Percentiles rank a stretch among this genome's conserved stretches.
These are phyloP conservation scores for Termitomyces sp. DNA, from an alignment of 768 basidiomycete genomes.

Conservation along the genomic window DNA sequence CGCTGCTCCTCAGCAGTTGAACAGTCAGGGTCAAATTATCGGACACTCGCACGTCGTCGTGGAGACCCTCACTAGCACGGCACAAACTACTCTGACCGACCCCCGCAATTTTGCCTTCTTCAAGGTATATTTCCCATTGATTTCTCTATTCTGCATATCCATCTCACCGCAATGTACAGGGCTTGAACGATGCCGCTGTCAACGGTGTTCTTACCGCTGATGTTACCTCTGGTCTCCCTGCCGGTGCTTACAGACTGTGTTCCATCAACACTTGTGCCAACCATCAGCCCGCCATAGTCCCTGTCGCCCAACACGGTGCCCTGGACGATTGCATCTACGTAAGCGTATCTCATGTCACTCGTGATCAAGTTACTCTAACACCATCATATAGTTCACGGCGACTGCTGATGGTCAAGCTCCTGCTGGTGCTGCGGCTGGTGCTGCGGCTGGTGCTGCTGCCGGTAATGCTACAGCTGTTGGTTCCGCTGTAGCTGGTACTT, in stretches of 20 bases:
- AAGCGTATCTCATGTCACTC: constrained; percentile 1
- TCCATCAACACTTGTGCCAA: constrained; percentile 54
- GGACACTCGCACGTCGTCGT: constrained; percentile 53
- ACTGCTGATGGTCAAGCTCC: constrained; percentile 14
- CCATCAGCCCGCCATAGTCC: constrained; percentile 53
- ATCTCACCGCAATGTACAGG: constrained; percentile 36
- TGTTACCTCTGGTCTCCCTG: constrained; percentile 51
- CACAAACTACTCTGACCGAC: constrained; percentile 37
- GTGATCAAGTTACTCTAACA: neutral
- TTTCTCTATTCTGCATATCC: neutral
- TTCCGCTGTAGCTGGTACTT: constrained; percentile 6
- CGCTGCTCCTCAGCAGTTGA: constrained; percentile 46
- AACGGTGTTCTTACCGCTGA: constrained; percentile 44
- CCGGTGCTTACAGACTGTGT: constrained; percentile 53
- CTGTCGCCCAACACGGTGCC: constrained; percentile 56
- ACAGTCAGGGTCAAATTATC: constrained; percentile 38
- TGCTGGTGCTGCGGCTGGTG: constrained; percentile 7
- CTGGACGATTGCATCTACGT: constrained; percentile 60
- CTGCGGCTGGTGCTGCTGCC: constrained; percentile 3
- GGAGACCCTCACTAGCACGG: constrained; percentile 34
- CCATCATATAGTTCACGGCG: constrained; percentile 25
- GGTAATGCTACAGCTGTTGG: constrained; percentile 3
- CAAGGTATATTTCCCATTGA: constrained; percentile 23
- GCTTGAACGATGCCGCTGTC: constrained; percentile 37
- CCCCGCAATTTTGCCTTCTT: constrained; percentile 49